phyloP scores from a whole-genome alignment of 1,139 yeast genomes.

The Blastobotrys aristatus region DNA sequence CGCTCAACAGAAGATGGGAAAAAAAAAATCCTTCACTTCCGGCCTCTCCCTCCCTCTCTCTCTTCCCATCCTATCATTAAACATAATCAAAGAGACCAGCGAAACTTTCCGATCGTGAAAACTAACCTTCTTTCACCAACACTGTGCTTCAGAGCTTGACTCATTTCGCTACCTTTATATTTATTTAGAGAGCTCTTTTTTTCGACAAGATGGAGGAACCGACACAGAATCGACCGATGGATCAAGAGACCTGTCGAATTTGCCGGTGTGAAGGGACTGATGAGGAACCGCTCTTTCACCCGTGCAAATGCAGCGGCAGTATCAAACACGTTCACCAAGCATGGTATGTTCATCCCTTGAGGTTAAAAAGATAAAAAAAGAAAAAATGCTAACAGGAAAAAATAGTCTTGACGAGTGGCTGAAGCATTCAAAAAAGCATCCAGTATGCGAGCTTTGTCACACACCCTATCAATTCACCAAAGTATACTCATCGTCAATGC shows the following conservation, averaged over 20 bases:
- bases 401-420: constrained; percentile 73
- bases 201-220: constrained; percentile 8
- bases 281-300: constrained; percentile 79
- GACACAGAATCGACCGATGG: constrained; percentile 3
- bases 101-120: too few relatives aligned
- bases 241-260: constrained; percentile 61
- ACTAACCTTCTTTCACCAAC: too few relatives aligned
- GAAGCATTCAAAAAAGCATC: constrained; percentile 52
- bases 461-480: constrained; percentile 68
- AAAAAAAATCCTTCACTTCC: too few relatives aligned
- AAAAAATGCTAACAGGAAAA: background rate
- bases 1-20: too few relatives aligned
- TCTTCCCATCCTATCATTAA: too few relatives aligned
- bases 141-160: too few relatives aligned
- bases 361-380: background rate
- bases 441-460: constrained; percentile 86
- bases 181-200: background rate
- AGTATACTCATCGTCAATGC: constrained; percentile 66
- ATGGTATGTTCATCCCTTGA: constrained; percentile 47
- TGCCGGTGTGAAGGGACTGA: constrained; percentile 87
- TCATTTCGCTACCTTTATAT: too few relatives aligned
- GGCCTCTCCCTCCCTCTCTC: too few relatives aligned
- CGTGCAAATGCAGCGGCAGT: constrained; percentile 92
- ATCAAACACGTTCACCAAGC: constrained; percentile 91
- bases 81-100: too few relatives aligned